phyloP scores from a whole-genome alignment of 768 basidiomycete genomes.

The Psilocybe cyanescens region DNA sequence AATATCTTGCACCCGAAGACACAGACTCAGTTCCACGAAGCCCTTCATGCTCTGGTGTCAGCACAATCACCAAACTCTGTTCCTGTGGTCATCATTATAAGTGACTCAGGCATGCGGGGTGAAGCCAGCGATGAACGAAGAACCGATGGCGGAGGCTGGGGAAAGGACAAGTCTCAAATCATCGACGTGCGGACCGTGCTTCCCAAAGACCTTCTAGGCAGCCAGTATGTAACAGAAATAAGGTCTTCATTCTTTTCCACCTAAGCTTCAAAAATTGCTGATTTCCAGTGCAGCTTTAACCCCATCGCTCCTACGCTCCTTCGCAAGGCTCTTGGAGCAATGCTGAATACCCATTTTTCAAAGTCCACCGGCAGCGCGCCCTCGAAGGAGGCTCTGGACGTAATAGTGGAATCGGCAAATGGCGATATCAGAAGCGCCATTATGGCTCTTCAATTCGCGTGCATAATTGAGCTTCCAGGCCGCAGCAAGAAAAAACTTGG shows the following conservation, averaged over 20 bases:
- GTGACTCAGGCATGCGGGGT: slow-evolving; percentile 81
- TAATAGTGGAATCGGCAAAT: slow-evolving; percentile 77
- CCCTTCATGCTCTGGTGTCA: slow-evolving; percentile 60
- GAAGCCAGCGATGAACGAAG: slow-evolving; percentile 58
- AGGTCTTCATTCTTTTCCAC: slow-evolving; percentile 42
- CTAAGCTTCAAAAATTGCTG: background rate
- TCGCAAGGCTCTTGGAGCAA: slow-evolving; percentile 70
- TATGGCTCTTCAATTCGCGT: slow-evolving; percentile 92
- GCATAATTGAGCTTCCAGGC: slow-evolving; percentile 42
- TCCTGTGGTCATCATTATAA: slow-evolving; percentile 84
- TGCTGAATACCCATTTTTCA: slow-evolving; percentile 55
- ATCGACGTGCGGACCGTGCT: slow-evolving; percentile 71
- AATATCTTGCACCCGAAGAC: slow-evolving; percentile 81
- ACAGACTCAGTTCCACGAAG: slow-evolving; percentile 72
- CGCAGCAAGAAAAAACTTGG: slow-evolving; percentile 36
- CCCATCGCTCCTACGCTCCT: slow-evolving; percentile 89
- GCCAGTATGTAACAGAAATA: slow-evolving; percentile 80
- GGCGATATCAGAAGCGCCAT: slow-evolving; percentile 95
- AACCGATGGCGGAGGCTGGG: slow-evolving; percentile 44
- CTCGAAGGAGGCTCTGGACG: slow-evolving; percentile 70
- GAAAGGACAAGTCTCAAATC: slow-evolving; percentile 47
- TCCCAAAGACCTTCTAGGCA: slow-evolving; percentile 67
- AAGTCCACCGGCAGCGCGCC: slow-evolving; percentile 37
- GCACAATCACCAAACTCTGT: slow-evolving; percentile 38
- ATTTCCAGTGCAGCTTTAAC: slow-evolving; percentile 68